Base-by-base conservation (phyloP, 768 basidiomycete genomes). In the Boletellus sp. region DNA sequence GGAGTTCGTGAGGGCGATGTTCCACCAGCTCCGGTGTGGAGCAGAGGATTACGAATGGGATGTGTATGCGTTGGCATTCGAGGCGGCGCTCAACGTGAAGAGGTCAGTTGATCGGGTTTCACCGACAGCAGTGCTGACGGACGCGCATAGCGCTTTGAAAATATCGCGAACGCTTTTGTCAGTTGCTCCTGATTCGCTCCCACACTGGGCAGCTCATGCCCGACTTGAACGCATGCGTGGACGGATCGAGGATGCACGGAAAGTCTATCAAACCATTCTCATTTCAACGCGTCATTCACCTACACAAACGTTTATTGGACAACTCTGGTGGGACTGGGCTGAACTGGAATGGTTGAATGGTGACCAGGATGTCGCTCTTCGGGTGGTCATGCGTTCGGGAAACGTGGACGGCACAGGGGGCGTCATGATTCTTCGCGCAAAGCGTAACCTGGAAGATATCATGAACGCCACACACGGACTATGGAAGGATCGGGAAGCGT, bases 251-350 rank as follows among this genome's bases (percentile, higher is more conserved):
- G 87, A 87, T 19, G 87, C 88, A 13, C 77, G 89, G 28, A 92
- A 90, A 59, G 74, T 93, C 3, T 93, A 88, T 65, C 76, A 83
- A 55, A 82, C 83, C 2, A 73, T 87, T 7, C 76, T 89, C 17
- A 69, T 75, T 36, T 70, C 78, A 6, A 71, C 80, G 2, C 69
- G 73, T 3, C 67, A 70, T 22, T 45, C 66, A 15, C 59, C 66
- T 6, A 66, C 63, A 11, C 66, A 69, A 28, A 60, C 61, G 5
- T 76, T 72, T 28, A 60, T 68, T 15, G 71, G 76, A 19, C 65
- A 64, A 48, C 62, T 92, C 52, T 92, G 86, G 86, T 90, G 83
- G 82, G 80, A 84, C 57, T 92, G 88, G 87, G 85, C 84, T 1
- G 84, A 92, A 58, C 78, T 89, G 77, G 89, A 90, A 65, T 93